A percentile compares a stretch with the other conserved stretches of the same genome.
Conservation (phyloP, 1,284 basidiomycete species). For the Blastosporella zonata region DNA sequence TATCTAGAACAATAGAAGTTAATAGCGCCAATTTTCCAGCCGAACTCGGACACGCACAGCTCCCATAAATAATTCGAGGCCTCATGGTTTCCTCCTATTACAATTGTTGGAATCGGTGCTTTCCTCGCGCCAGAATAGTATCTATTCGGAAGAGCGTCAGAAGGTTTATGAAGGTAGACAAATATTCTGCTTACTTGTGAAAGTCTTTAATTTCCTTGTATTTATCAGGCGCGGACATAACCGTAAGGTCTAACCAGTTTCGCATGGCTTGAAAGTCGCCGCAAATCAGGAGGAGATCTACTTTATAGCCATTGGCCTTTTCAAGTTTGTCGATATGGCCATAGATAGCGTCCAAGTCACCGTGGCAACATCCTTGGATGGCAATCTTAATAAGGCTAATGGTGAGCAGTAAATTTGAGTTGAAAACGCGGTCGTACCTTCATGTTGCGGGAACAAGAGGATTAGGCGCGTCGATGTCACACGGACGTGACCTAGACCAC, state of each 20-base stretch:
- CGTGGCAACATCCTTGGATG: constrained; percentile 95
- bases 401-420: no score
- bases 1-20: constrained; percentile 49
- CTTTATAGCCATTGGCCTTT: constrained; percentile 55
- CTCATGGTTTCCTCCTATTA: constrained; percentile 98
- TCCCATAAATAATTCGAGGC: constrained; percentile 98
- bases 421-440: no score
- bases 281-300: constrained; percentile 87
- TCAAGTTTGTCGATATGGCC: constrained; percentile 69
- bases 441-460: no score
- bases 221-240: constrained; percentile 90
- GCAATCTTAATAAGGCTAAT: constrained; percentile 58
- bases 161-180: neutral
- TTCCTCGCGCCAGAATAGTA: constrained; percentile 84
- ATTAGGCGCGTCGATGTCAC: no score
- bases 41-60: constrained; percentile 55
- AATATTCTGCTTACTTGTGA: constrained; percentile 56
- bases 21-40: neutral
- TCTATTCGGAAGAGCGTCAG: constrained; percentile 30
- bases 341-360: constrained; percentile 86
- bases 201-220: constrained; percentile 86
- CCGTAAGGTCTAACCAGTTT: constrained; percentile 82
- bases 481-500: no score
- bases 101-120: constrained; percentile 88
- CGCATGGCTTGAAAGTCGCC: constrained; percentile 97